Base-by-base conservation (phyloP, 2,329 filamentous ascomycete species). In the Balansia obtecta region DNA sequence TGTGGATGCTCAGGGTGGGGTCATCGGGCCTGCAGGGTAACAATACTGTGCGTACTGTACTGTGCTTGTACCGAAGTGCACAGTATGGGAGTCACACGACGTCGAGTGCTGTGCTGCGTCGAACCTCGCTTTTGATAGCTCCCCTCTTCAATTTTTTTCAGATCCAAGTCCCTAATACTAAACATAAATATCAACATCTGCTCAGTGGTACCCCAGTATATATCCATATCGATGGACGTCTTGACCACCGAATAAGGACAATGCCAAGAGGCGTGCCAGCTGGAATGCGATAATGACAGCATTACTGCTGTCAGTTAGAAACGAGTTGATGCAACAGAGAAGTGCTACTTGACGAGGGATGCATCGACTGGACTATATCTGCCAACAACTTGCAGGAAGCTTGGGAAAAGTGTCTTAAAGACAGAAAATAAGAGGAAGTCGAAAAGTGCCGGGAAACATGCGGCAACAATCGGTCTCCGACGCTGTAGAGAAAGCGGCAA, bases 361-460 rank as follows among this genome's bases (percentile, higher is more conserved):
- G 68, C 63, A 7, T 63, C 58, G 0, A 63, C 67, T 0, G 67
- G 58, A 2, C 58, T 60, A 18, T 65, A 69, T 6, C 61, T 59
- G 0, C 63, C 66, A 13, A 65, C 66, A 2, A 70, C 66, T 46
- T 68, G 66, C 0, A 70, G 61, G 41, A 67, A 70, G 42, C 67
- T 70, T 0, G 66, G 65, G 45, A 69, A 69, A 54, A 70, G 69
- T 1, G 68, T 58, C 0, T 65, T 64, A 49, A 69, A 70, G 32
- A 65, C 56, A 2, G 65, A 65, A 46, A 71, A 68, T 12, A 68
- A 59, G 32, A 66, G 63, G 18, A 64, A 65, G 43, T 71, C 68
- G 1, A 70, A 58, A 27, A 65, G 60, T 6, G 60, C 64, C 2
- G 69, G 51, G 1, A 65, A 34, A 37, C 67, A 69, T 1, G 68